Conservation (phyloP, 2,329 filamentous ascomycete genomes). For the Diplodia mutila region DNA sequence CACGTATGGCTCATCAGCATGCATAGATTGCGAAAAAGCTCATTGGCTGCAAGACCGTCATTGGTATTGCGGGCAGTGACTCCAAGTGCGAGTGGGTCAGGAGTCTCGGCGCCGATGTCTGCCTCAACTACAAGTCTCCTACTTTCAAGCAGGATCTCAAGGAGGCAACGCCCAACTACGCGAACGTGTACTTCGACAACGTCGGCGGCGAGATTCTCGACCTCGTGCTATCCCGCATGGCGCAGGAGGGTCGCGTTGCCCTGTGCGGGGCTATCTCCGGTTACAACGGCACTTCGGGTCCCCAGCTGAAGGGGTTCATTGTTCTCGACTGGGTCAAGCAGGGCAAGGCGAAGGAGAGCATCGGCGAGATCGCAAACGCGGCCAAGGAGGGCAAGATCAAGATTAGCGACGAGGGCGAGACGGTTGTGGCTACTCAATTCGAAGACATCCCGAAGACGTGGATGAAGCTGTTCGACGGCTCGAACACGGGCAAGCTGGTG, state of each 20-base stretch:
- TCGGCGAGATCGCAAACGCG: constrained; percentile 17
- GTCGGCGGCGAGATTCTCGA: constrained; percentile 55
- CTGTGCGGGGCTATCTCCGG: constrained; percentile 50
- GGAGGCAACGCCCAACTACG: constrained; percentile 53
- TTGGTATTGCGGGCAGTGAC: constrained; percentile 58
- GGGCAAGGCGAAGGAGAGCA: constrained; percentile 21
- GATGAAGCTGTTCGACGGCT: constrained; percentile 53
- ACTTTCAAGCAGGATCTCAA: constrained; percentile 53
- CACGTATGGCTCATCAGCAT: not conserved
- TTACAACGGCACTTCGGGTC: constrained; percentile 44
- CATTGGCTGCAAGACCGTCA: constrained; percentile 51
- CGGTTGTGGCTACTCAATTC: constrained; percentile 51
- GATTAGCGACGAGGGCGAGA: constrained; percentile 51
- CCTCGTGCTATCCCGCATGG: constrained; percentile 49
- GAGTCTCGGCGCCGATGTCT: constrained; percentile 56
- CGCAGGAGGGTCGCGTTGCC: constrained; percentile 46
- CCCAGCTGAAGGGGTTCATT: constrained; percentile 61
- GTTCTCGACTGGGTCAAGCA: constrained; percentile 62
- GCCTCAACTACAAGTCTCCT: constrained; percentile 58
- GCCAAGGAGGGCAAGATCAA: constrained; percentile 51
- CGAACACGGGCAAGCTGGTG: constrained; percentile 53
- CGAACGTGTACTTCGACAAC: constrained; percentile 58
- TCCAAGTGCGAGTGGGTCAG: constrained; percentile 59
- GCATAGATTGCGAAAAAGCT: constrained; percentile 59
- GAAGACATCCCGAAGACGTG: constrained; percentile 56